Evolutionary conservation across 2,329 filamentous ascomycete species (phyloP).

Genomic region (Nigrospora oryzae): DNA sequence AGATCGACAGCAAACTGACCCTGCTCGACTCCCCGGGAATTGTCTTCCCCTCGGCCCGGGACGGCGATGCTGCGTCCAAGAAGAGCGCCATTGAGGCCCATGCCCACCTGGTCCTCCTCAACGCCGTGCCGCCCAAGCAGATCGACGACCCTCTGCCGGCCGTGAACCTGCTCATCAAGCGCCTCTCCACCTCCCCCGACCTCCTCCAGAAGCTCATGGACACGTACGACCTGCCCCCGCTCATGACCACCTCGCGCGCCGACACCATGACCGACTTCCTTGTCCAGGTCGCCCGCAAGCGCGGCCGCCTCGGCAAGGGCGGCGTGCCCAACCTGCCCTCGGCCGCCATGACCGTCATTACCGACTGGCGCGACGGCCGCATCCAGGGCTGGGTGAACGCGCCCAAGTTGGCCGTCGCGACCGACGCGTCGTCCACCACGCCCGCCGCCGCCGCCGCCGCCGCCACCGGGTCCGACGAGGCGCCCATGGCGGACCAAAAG

Average conservation of each 20-base stretch:
- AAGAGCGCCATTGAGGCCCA: conserved; percentile 65
- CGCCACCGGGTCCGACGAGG: conserved; percentile 18
- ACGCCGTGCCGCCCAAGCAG: conserved; percentile 86
- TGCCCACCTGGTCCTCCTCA: conserved; percentile 78
- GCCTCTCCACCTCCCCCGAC: conserved; percentile 64
- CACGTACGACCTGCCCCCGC: conserved; percentile 75
- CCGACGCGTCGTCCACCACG: conserved; percentile 2
- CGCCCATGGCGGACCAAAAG: conserved; percentile 48
- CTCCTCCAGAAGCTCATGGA: conserved; percentile 72
- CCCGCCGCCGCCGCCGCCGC: conserved; percentile 13
- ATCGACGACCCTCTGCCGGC: conserved; percentile 89
- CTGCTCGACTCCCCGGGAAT: conserved; percentile 92
- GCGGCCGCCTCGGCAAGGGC: conserved; percentile 78
- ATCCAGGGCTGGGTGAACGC: conserved; percentile 89
- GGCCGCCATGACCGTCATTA: conserved; percentile 87
- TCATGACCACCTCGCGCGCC: conserved; percentile 60
- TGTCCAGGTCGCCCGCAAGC: conserved; percentile 88
- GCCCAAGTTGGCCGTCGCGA: conserved; percentile 55
- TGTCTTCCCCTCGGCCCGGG: conserved; percentile 67
- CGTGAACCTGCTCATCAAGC: conserved; percentile 73
- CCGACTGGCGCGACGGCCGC: conserved; percentile 92
- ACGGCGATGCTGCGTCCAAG: conserved; percentile 12
- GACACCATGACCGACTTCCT: conserved; percentile 86
- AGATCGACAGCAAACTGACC: conserved; percentile 90
- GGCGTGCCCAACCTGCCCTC: conserved; percentile 83